Base-by-base conservation (phyloP, 2,329 filamentous ascomycete genomes). In the Trichoderma koningiopsis region DNA sequence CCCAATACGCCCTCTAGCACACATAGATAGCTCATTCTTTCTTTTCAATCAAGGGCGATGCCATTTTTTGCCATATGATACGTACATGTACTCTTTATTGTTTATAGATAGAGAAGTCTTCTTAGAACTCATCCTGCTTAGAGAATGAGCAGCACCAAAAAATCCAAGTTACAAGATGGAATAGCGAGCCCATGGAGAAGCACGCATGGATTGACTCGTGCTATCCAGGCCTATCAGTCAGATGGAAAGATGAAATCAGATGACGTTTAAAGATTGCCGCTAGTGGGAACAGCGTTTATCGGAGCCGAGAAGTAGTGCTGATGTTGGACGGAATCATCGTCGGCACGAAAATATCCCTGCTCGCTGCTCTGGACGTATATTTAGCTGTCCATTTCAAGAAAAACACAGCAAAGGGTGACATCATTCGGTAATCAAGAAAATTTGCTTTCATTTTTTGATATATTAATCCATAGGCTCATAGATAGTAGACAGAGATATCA, bases 131-230 rank as follows among this genome's bases (percentile, higher is more conserved):
- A 35, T 35, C 0, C 11, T 14, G 68, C 29, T 24, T 24, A 52
- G 60, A 43, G 64, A 53, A 69, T 69, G 68, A 52, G 35, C 29
- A 64, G 47, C 49, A 60, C 57, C 35, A 37, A 43, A 13, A 24
- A 29, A 19, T 49, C 22, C 33, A 40, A 37, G 22, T n/a, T 5
- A 24, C 43, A 22, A 5, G 55, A n/a, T n/a, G 31, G 67, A 37
- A 52, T 11, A 53, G 52, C 4, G 52, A 55, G 22, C 61, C 47
- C 24, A 27, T 47, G 22, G 52, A 55, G 61, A 31, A 40, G 31
- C 60, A 47, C 5, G 11, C 40, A 62, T 29, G 59, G 5, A 13
- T 8, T 43, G 52, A 55, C 29, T 31, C 27, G 16, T 31, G 27
- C 27, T 11, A 19, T 33, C 16, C 2, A 0, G 16, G 40, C 40